Evolutionary conservation across 352 stramenopile species (phyloP).

Genomic region (Phytophthora parvispora): DNA sequence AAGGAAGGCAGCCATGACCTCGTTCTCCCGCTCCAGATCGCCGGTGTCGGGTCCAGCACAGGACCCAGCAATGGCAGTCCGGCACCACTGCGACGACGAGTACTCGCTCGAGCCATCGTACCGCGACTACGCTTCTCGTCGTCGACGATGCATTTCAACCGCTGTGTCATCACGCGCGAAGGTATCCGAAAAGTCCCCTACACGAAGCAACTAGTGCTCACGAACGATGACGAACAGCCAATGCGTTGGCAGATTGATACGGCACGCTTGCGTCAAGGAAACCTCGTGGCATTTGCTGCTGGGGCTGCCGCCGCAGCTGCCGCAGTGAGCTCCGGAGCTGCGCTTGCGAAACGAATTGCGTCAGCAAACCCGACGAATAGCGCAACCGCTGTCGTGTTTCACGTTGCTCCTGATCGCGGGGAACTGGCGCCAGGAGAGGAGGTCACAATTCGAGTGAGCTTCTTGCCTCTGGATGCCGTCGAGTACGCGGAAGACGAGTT

Average conservation of each 20-base stretch:
- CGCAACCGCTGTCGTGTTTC: conserved; percentile 73
- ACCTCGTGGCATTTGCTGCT: conserved; percentile 34
- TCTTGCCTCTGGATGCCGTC: conserved; percentile 80
- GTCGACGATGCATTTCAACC: conserved; percentile 84
- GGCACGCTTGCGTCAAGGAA: conserved; percentile 26
- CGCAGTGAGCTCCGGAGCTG: neutral
- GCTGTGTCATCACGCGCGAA: conserved; percentile 89
- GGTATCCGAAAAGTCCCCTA: conserved; percentile 90
- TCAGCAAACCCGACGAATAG: conserved; percentile 37
- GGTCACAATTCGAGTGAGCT: conserved; percentile 86
- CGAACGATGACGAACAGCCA: conserved; percentile 67
- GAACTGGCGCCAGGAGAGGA: conserved; percentile 86
- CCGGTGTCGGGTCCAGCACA: conserved; percentile 41
- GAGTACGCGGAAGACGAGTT: conserved; percentile 86
- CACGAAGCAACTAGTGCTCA: conserved; percentile 81
- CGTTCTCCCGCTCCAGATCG: conserved; percentile 81
- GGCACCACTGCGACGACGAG: conserved; percentile 43
- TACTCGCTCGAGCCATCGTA: conserved; percentile 63
- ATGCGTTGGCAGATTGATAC: conserved; percentile 90
- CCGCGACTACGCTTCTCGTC: conserved; percentile 81
- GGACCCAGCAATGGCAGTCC: conserved; percentile 23
- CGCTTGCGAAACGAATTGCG: conserved; percentile 36
- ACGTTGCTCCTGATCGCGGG: conserved; percentile 81
- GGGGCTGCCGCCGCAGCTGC: conserved; percentile 16
- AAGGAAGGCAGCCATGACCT: conserved; percentile 57